A percentile compares a stretch with the other conserved stretches of the same genome.
Conservation (phyloP, 345 rosid species). For the Eucalyptus urophylla region DNA sequence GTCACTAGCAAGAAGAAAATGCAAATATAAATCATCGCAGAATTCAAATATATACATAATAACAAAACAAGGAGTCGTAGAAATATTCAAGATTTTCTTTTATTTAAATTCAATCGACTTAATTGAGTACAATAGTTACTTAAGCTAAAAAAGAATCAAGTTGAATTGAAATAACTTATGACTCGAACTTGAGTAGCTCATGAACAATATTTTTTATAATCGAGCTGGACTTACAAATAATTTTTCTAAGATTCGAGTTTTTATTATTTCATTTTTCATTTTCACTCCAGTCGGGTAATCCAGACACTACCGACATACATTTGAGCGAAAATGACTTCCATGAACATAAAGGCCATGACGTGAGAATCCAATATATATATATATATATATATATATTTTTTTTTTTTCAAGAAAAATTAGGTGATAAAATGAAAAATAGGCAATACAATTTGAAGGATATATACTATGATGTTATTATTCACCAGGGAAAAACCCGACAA, state of each 20-base stretch:
- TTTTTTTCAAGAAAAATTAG: neutral
- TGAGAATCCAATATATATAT: neutral
- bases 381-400: too few species aligned
- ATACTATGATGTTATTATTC: neutral
- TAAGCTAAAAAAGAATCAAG: neutral
- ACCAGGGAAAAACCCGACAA: neutral
- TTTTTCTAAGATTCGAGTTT: neutral
- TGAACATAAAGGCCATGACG: neutral
- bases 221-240: neutral
- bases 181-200: neutral
- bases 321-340: neutral
- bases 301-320: neutral
- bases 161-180: neutral
- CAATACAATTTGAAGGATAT: neutral
- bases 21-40: neutral
- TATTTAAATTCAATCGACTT: neutral
- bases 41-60: neutral
- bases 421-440: neutral
- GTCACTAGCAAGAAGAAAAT: neutral
- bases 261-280: neutral
- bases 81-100: neutral
- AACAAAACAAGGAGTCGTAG: accelerated
- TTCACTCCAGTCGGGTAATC: neutral
- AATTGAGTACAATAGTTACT: neutral
- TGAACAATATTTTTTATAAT: too few species aligned